phyloP scores from a whole-genome alignment of 2,329 filamentous ascomycete species.

The Paraphoma chrysanthemicola region DNA sequence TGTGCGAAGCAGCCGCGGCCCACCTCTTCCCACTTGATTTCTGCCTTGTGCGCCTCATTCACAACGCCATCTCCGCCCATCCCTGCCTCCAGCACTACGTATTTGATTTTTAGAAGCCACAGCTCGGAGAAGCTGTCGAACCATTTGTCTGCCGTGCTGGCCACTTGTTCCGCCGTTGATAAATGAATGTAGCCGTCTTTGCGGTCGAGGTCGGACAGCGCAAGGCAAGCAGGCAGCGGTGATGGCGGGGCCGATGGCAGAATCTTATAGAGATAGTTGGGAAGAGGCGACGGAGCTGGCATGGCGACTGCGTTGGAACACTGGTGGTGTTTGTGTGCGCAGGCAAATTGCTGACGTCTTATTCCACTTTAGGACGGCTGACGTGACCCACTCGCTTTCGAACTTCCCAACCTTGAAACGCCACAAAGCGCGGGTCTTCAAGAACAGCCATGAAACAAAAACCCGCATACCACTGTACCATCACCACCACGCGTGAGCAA shows the following conservation, averaged over 20 bases:
- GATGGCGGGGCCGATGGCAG: constrained; percentile 59
- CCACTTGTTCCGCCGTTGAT: constrained; percentile 61
- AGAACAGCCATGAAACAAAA: background rate
- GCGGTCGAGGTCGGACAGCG: constrained; percentile 65
- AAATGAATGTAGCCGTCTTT: constrained; percentile 69
- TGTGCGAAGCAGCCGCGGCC: constrained; percentile 62
- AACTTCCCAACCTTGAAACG: background rate
- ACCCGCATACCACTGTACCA: background rate
- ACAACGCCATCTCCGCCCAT: constrained; percentile 35
- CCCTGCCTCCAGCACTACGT: constrained; percentile 49
- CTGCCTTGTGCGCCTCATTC: constrained; percentile 28
- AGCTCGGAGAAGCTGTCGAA: constrained; percentile 47
- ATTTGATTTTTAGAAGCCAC: constrained; percentile 63
- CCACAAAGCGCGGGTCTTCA: constrained; percentile 1
- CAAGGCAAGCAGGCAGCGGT: constrained; percentile 62
- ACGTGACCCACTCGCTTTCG: too few species aligned
- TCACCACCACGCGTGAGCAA: too few species aligned
- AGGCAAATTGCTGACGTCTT: too few species aligned
- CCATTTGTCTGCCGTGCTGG: constrained; percentile 43
- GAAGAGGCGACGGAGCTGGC: constrained; percentile 41
- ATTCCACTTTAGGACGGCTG: too few species aligned
- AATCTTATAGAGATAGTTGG: constrained; percentile 65
- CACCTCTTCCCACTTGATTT: constrained; percentile 62
- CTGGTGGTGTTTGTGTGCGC: background rate
- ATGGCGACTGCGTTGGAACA: constrained; percentile 18